Percentiles rank a stretch among this genome's conserved stretches.
These are phyloP conservation scores for Gryganskiella cystojenkinii DNA, from an alignment of 192 early-diverging fungal genomes.

Conservation along the genomic window DNA sequence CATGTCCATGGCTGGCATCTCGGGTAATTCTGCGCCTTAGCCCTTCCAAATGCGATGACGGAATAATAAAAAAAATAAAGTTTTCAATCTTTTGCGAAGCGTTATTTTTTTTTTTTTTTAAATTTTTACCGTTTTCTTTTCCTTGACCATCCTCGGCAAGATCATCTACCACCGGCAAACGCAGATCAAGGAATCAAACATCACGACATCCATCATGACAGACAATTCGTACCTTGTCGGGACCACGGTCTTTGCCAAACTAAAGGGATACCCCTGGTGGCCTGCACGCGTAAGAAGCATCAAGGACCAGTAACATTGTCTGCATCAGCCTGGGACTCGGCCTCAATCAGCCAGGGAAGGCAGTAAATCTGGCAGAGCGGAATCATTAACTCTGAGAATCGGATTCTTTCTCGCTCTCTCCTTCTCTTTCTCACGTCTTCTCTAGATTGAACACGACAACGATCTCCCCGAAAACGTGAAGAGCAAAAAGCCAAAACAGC, in stretches of 20 bases:
- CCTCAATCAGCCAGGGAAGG: no score
- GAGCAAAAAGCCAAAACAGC: conserved; percentile 38
- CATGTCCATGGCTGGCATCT: conserved; percentile 47
- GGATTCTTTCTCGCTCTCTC: neutral
- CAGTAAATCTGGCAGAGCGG: no score
- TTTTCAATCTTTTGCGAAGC: neutral
- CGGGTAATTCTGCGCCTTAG: conserved; percentile 44
- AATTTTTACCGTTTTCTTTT: neutral
- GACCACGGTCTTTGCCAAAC: conserved; percentile 64
- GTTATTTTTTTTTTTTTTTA: neutral
- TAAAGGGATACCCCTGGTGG: conserved; percentile 71
- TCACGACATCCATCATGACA: conserved; percentile 7
- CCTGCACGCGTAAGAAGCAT: conserved; percentile 63
- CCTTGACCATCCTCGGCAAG: neutral
- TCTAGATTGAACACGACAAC: conserved; percentile 27
- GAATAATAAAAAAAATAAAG: conserved; percentile 2
- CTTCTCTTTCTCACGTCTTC: neutral
- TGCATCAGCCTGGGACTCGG: no score
- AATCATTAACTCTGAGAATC: no score
- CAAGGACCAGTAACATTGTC: neutral
- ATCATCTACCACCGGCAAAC: neutral
- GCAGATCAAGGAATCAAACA: neutral
- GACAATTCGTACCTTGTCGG: conserved; percentile 57
- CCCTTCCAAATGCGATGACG: neutral
- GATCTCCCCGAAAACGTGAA: conserved; percentile 32